Conservation (phyloP, 2,329 filamentous ascomycete genomes). For the Graphilbum fragrans region DNA sequence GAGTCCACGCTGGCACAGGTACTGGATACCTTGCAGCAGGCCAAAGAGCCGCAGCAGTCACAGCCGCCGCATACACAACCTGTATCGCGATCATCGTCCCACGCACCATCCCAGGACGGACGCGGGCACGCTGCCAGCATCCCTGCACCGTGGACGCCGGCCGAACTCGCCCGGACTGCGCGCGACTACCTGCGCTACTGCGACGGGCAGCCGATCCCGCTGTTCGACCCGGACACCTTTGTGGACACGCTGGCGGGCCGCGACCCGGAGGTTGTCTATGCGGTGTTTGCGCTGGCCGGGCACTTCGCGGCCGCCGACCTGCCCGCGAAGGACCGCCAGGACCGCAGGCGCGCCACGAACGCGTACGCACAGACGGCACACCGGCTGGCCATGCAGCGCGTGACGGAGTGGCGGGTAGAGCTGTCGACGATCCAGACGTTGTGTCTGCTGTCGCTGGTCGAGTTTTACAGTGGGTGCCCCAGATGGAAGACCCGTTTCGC, state of each 20-base stretch:
- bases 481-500: too few species aligned
- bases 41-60: background rate
- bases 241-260: background rate
- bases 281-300: background rate
- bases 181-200: slow-evolving; percentile 1
- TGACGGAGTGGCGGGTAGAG: slow-evolving; percentile 1
- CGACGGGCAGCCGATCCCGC: slow-evolving; percentile 1
- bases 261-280: background rate
- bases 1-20: slow-evolving; percentile 1
- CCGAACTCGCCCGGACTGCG: background rate
- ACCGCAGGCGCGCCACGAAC: background rate
- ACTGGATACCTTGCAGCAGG: background rate
- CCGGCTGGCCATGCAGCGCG: slow-evolving; percentile 1
- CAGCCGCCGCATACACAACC: background rate
- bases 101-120: background rate
- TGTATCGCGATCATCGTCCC: too few species aligned
- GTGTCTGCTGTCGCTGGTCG: slow-evolving; percentile 1
- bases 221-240: slow-evolving; percentile 1
- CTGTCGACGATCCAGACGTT: slow-evolving; percentile 4
- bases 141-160: background rate
- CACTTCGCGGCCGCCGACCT: background rate
- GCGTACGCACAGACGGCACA: background rate
- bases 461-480: background rate
- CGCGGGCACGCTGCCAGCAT: background rate
- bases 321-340: background rate